Conservation (phyloP, 1,284 basidiomycete genomes). For the Cryptococcus sp. region DNA sequence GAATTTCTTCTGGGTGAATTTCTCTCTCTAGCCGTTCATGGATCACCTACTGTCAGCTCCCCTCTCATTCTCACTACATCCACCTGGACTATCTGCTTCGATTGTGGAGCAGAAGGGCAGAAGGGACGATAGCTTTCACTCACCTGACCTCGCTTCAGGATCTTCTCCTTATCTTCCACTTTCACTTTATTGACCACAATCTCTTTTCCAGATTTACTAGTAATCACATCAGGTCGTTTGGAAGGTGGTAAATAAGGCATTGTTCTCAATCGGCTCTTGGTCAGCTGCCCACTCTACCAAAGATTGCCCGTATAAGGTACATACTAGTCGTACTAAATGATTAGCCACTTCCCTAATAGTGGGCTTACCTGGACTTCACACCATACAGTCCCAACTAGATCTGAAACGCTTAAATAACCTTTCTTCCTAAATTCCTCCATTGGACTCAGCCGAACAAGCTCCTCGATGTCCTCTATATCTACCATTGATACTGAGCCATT, state of each 20-base stretch:
- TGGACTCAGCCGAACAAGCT: constrained; percentile 17
- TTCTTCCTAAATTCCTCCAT: constrained; percentile 35
- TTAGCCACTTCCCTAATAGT: constrained; percentile 1
- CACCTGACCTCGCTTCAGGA: constrained; percentile 61
- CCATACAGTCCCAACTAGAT: constrained; percentile 55
- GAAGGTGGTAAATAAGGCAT: constrained; percentile 56
- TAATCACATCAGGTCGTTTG: constrained; percentile 60
- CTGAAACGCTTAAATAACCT: constrained; percentile 50
- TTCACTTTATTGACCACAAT: constrained; percentile 61
- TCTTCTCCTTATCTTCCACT: constrained; percentile 59
- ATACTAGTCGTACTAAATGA: constrained; percentile 42
- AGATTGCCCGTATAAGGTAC: no score
- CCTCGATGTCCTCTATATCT: constrained; percentile 21
- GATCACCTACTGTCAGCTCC: constrained; percentile 50
- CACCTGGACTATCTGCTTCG: not conserved
- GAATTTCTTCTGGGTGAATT: constrained; percentile 59
- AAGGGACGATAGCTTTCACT: constrained; percentile 14
- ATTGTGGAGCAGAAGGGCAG: not conserved
- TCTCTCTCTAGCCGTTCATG: constrained; percentile 76
- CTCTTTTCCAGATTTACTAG: constrained; percentile 60
- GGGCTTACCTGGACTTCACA: constrained; percentile 53
- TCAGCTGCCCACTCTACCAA: not conserved
- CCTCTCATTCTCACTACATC: not conserved
- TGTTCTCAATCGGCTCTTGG: constrained; percentile 29
- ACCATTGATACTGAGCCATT: not conserved